Conservation (phyloP, 2,329 filamentous ascomycete genomes). For the Diaporthe citriasiana region DNA sequence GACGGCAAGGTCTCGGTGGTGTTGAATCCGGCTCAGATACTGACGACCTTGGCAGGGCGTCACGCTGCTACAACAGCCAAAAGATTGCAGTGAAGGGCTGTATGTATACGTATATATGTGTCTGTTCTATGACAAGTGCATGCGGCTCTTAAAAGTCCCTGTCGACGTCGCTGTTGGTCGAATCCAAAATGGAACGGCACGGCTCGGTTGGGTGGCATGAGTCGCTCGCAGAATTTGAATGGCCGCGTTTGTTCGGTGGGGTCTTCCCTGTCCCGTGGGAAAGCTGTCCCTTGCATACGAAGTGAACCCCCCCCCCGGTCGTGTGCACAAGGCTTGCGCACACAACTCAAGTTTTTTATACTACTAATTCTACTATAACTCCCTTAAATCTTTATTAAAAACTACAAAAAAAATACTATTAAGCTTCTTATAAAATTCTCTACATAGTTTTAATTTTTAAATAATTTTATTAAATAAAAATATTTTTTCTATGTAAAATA, state of each 20-base stretch:
- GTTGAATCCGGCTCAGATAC: conserved; percentile 15
- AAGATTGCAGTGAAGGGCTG: background rate
- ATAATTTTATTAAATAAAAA: too few relatives aligned
- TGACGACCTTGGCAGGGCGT: background rate
- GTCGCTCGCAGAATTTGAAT: conserved; percentile 35
- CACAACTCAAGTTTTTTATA: too few relatives aligned
- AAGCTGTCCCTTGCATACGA: too few relatives aligned
- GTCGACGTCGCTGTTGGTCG: conserved; percentile 2
- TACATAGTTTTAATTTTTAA: too few relatives aligned
- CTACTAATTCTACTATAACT: too few relatives aligned
- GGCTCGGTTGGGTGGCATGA: conserved; percentile 21
- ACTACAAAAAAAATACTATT: too few relatives aligned
- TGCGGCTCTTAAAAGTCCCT: conserved; percentile 7
- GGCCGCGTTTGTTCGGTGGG: conserved; percentile 18
- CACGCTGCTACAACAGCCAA: background rate
- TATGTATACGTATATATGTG: background rate
- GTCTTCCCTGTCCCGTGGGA: conserved; percentile 2
- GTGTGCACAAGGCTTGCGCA: too few relatives aligned
- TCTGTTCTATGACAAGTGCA: background rate
- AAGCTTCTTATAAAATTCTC: too few relatives aligned
- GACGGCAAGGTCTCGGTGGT: background rate
- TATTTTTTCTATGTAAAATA: too few relatives aligned
- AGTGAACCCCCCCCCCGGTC: too few relatives aligned
- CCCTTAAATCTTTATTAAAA: too few relatives aligned
- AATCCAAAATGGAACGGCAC: conserved; percentile 15